Conservation (phyloP, 179 eudicot genomes). For the Beta macrorhiza region DNA sequence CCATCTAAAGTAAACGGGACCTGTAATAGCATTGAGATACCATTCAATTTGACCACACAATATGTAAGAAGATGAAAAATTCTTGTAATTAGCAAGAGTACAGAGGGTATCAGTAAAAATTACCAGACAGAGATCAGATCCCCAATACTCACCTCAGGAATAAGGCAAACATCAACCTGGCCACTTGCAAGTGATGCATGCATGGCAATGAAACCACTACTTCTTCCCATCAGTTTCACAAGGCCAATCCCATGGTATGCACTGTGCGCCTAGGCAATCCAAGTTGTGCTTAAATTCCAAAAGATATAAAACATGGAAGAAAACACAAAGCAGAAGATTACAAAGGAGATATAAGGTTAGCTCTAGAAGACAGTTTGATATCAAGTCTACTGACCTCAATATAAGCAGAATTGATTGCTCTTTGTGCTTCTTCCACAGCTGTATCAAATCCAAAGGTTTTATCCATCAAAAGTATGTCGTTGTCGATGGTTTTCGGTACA, state of each 20-base stretch:
- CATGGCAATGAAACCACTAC: constrained; percentile 55
- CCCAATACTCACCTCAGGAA: constrained; percentile 41
- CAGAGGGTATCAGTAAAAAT: neutral
- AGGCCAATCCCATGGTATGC: constrained; percentile 52
- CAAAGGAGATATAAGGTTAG: neutral
- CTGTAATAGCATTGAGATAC: constrained; percentile 18
- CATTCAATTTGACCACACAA: constrained; percentile 9
- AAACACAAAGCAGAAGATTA: neutral
- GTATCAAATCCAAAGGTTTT: constrained; percentile 55
- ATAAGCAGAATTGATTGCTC: constrained; percentile 51
- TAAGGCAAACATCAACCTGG: constrained; percentile 47
- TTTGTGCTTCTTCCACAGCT: constrained; percentile 51
- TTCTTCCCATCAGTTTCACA: constrained; percentile 53
- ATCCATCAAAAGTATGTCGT: constrained; percentile 53
- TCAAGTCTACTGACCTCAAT: constrained; percentile 35
- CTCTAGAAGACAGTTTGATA: neutral
- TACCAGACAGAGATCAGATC: neutral
- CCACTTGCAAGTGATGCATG: constrained; percentile 55
- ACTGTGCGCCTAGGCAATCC: constrained; percentile 39
- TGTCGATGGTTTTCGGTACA: constrained; percentile 49
- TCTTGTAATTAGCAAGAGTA: neutral
- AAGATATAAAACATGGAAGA: neutral
- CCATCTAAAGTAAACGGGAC: constrained; percentile 44
- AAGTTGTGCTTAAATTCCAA: constrained; percentile 6
- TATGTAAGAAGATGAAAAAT: neutral